Conservation (phyloP, 495 filamentous ascomycete species). For the Barbatosphaeria neglecta region DNA sequence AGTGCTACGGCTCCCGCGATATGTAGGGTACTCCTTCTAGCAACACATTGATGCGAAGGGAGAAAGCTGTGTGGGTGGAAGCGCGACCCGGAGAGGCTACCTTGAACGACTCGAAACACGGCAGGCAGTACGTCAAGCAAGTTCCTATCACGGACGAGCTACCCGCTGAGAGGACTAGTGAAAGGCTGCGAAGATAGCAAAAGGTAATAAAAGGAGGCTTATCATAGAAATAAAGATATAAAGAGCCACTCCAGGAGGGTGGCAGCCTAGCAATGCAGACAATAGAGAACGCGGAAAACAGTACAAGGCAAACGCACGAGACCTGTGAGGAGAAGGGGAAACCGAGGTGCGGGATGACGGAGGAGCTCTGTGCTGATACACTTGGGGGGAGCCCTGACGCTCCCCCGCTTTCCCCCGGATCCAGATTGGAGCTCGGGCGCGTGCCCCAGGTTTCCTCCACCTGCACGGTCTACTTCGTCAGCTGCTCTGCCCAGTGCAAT, state of each 20-base stretch:
- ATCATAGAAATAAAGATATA: no score
- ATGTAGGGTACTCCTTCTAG: neutral
- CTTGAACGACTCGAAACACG: no score
- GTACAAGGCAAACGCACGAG: neutral
- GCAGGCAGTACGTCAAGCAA: neutral
- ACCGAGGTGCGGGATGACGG: neutral
- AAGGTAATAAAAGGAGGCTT: no score
- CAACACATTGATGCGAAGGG: neutral
- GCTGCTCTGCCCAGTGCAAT: no score
- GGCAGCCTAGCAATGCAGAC: neutral
- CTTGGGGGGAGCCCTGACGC: no score
- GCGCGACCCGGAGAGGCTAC: no score
- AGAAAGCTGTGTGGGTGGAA: neutral
- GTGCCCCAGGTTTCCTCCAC: neutral
- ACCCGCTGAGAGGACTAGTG: no score
- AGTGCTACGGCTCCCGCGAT: neutral
- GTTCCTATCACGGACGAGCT: no score
- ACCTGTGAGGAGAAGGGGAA: neutral
- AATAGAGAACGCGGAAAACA: neutral
- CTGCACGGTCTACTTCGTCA: no score
- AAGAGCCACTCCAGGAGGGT: neutral
- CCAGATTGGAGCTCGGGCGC: neutral
- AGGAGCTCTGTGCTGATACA: no score
- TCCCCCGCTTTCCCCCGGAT: neutral
- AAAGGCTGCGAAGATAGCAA: no score